Evolutionary conservation across 768 basidiomycete species (phyloP), one percentile per base, ranked within the genome.

Genomic region (Mycena pura): DNA sequence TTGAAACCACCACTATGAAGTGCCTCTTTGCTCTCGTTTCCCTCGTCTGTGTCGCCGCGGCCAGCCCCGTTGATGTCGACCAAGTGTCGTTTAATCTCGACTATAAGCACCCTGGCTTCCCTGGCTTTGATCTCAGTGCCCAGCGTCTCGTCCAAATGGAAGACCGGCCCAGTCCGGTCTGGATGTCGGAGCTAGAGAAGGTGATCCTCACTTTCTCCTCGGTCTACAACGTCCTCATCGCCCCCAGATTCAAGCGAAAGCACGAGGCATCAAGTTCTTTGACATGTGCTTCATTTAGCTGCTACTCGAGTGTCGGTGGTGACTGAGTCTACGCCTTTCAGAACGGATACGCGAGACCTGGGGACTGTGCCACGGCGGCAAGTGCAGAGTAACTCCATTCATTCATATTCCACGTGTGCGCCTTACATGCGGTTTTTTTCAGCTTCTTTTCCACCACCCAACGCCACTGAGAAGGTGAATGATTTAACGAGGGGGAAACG

Each of bases 101-200:
- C 48, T 67, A 71, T 43, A 70, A 67, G 14, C 78, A 83, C 61
- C 79, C 86, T 13, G 91, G 89, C 47, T 92, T 89, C 73, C 49
- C 56, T 3, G 78, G 82, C 72, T 80, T 93, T 60, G 89, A 95
- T 77, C 79, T 96, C 53, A 80, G 83, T 58, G 90, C 84, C 43
- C 80, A 80, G 51, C 84, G 95, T 49, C 83, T 95, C 52, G 87
- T 96, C 50, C 86, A 93, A 72, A 79, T 93, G 70, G 84, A 89
- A 53, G 90, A 84, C 32, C 78, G 86, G 69, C 78, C 78, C 11
- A n/a, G n/a, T n/a, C 89, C 92, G 4, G 83, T 89, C 50, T 90
- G 86, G 89, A 90, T 95, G 78, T 86, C 93, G 14, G 95, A 97
- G 75, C 76, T 91, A n/a, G 89, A 95, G 67, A 97, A 96, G 88